phyloP scores from a whole-genome alignment of 2,329 filamentous ascomycete species.

The Scedosporium dehoogii region DNA sequence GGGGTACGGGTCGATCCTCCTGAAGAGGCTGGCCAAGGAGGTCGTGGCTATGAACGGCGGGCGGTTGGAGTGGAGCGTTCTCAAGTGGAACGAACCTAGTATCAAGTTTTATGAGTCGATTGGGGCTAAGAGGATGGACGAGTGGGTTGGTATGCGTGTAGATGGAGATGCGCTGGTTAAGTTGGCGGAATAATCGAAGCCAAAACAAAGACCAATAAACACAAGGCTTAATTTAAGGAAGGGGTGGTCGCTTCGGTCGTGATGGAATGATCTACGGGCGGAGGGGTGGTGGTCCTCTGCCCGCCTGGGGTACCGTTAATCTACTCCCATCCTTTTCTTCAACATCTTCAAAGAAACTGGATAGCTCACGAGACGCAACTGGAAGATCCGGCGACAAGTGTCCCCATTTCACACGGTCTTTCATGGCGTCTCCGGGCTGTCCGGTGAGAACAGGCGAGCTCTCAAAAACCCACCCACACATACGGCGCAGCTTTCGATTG shows the following conservation, averaged over 20 bases:
- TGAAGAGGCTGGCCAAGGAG: conserved; percentile 71
- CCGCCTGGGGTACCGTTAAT: not conserved
- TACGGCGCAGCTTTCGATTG: not conserved
- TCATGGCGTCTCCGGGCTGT: not conserved
- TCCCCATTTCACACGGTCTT: not conserved
- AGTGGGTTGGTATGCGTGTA: conserved; percentile 69
- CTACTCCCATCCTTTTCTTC: not conserved
- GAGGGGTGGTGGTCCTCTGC: not conserved
- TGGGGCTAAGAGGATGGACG: conserved; percentile 56
- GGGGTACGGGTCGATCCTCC: conserved; percentile 69
- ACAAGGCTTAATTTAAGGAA: not conserved
- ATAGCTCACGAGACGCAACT: not conserved
- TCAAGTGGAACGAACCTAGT: conserved; percentile 89
- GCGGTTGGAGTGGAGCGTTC: conserved; percentile 79
- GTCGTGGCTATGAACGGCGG: conserved; percentile 61
- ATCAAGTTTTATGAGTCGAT: conserved; percentile 75
- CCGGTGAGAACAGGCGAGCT: not conserved
- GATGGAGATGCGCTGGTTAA: conserved; percentile 55
- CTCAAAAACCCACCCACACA: not conserved
- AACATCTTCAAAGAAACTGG: not conserved
- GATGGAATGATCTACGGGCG: not conserved
- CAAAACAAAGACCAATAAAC: conserved; percentile 12
- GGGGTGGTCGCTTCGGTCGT: not conserved
- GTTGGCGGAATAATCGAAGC: conserved; percentile 35
- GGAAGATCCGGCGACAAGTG: not conserved